Percentiles rank a stretch among this genome's conserved stretches.
phyloP scores from a whole-genome alignment of 1,139 yeast genomes.

The Candida sanyaensis region DNA sequence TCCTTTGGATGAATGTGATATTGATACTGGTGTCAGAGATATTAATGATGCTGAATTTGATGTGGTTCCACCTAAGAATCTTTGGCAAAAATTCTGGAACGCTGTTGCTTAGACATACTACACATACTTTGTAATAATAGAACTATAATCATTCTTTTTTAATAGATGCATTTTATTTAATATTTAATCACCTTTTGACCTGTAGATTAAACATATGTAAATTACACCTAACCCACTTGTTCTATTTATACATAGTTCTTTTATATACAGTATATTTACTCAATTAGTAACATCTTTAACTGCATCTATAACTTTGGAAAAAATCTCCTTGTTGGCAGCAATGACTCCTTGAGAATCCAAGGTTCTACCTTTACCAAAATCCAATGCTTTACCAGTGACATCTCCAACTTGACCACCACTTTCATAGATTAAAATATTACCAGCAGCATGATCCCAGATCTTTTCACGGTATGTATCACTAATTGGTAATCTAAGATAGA shows the following conservation, averaged over 20 bases:
- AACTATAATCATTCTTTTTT: too few species aligned
- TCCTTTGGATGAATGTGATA: slow-evolving; percentile 57
- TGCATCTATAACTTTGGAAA: slow-evolving; percentile 50
- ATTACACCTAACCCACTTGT: too few species aligned
- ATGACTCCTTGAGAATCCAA: slow-evolving; percentile 86
- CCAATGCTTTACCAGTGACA: slow-evolving; percentile 67
- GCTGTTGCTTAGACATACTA: slow-evolving; percentile 17
- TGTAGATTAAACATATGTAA: too few species aligned
- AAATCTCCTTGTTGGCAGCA: slow-evolving; percentile 74
- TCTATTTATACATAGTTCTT: not conserved
- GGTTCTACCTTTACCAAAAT: slow-evolving; percentile 87
- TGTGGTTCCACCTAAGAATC: slow-evolving; percentile 39
- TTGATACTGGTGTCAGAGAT: slow-evolving; percentile 61
- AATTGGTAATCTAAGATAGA: slow-evolving; percentile 85
- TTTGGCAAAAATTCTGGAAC: slow-evolving; percentile 59
- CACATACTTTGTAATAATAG: too few species aligned
- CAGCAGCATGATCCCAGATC: slow-evolving; percentile 99
- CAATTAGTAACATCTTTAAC: not conserved
- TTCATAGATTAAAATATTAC: slow-evolving; percentile 80
- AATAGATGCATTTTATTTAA: too few species aligned
- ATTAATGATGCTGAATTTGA: slow-evolving; percentile 53
- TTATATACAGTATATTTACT: not conserved
- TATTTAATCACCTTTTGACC: too few species aligned
- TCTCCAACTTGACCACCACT: slow-evolving; percentile 94
- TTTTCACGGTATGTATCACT: slow-evolving; percentile 80